These are phyloP conservation scores for Apium graveolens DNA, from an alignment of 129 eudicot genomes.

Conservation along the genomic window DNA sequence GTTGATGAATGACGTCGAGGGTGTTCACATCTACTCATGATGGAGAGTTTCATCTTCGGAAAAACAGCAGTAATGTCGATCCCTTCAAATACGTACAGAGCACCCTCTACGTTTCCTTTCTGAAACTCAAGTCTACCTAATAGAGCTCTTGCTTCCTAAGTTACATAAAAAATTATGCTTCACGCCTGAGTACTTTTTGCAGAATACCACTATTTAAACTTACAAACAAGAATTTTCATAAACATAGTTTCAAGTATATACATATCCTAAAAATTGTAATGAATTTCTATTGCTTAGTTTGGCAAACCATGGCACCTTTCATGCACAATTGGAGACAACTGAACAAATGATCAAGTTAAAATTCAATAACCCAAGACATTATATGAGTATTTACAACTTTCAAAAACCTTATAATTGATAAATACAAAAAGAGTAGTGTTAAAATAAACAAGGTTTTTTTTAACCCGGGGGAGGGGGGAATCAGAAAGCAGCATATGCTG, in stretches of 20 bases:
- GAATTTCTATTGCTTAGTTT: not conserved
- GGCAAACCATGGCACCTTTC: not conserved
- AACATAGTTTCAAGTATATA: not conserved
- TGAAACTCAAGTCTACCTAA: constrained; percentile 91
- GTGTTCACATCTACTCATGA: constrained; percentile 49
- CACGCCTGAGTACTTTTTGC: not conserved
- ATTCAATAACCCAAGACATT: not conserved
- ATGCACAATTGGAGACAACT: not conserved
- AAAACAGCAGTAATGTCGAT: constrained; percentile 67
- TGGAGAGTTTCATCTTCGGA: constrained; percentile 54
- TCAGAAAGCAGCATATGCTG: too few relatives aligned
- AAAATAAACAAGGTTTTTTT: too few relatives aligned
- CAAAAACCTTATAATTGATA: not conserved
- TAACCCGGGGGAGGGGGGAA: too few relatives aligned
- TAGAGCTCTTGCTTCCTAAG: constrained; percentile 88
- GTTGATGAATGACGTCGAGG: constrained; percentile 68
- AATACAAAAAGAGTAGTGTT: not conserved
- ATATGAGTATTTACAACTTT: not conserved
- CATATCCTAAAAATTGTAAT: not conserved
- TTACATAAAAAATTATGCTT: constrained; percentile 18
- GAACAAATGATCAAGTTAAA: not conserved
- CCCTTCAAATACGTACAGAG: constrained; percentile 88
- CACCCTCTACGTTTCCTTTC: constrained; percentile 81
- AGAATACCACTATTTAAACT: not conserved
- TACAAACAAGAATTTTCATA: not conserved